A percentile compares a stretch with the other conserved stretches of the same genome.
Conservation (phyloP, 225 moss, liverwort and hornwort genomes). For the Thuidium tamariscinum region DNA sequence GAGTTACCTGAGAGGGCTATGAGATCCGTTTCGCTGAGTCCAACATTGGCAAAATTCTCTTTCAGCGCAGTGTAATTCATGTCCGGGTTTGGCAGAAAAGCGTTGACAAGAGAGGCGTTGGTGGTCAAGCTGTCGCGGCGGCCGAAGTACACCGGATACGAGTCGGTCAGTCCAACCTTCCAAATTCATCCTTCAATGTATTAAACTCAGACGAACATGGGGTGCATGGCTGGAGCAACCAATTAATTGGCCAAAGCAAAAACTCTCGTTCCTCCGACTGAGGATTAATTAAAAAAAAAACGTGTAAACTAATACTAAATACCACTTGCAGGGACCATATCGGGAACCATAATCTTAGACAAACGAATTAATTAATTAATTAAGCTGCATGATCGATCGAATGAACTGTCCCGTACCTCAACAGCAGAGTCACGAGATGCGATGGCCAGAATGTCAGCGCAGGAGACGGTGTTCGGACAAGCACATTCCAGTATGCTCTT, state of each 20-base stretch:
- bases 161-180: background rate
- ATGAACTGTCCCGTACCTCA: background rate
- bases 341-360: background rate
- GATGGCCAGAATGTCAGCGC: constrained; percentile 60
- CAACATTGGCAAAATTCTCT: background rate
- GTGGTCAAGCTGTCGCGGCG: constrained; percentile 24
- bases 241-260: background rate
- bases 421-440: constrained; percentile 36
- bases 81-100: background rate
- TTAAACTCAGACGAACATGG: background rate
- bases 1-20: constrained; percentile 21
- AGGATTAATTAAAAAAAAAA: background rate
- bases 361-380: too few species aligned
- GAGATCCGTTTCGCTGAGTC: constrained; percentile 8
- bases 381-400: background rate
- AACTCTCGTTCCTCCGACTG: background rate
- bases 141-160: constrained; percentile 9
- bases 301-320: background rate
- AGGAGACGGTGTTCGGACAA: constrained; percentile 61
- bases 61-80: background rate
- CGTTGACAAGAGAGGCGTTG: background rate
- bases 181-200: background rate
- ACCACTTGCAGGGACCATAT: background rate
- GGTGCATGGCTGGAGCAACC: background rate
- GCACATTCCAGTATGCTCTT: constrained; percentile 38